phyloP scores from a whole-genome alignment of 2,329 filamentous ascomycete genomes.

The Fusarium ambrosium region DNA sequence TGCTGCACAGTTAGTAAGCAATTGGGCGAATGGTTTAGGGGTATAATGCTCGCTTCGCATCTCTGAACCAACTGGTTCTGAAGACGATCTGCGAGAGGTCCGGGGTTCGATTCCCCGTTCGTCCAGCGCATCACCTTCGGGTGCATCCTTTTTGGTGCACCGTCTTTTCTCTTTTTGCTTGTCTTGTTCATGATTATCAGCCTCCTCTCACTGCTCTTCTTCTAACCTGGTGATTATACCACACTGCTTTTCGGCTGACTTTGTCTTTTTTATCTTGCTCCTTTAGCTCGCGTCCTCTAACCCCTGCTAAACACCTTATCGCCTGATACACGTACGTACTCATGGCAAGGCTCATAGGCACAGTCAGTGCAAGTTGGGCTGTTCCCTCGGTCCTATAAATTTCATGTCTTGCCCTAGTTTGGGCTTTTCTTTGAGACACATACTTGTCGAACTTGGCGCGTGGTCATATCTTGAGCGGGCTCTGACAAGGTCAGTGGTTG shows the following conservation, averaged over 20 bases:
- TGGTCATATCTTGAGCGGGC: background rate
- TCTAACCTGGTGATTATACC: background rate
- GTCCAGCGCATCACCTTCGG: background rate
- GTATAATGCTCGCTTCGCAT: slow-evolving; percentile 7
- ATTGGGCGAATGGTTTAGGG: background rate
- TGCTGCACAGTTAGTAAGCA: background rate
- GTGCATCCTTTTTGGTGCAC: background rate
- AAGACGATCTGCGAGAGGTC: slow-evolving; percentile 3
- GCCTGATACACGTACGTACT: no score
- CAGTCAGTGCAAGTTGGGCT: background rate
- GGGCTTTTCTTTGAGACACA: no score
- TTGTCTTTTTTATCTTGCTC: background rate
- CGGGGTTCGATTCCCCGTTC: slow-evolving; percentile 6
- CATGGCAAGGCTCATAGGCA: background rate
- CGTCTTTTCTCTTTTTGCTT: background rate
- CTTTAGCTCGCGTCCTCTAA: background rate
- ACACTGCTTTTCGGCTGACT: background rate
- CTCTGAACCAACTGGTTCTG: background rate
- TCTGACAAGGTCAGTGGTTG: background rate
- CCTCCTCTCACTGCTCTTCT: background rate
- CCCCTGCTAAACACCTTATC: background rate
- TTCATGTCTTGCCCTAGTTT: background rate
- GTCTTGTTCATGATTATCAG: background rate
- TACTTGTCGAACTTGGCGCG: background rate
- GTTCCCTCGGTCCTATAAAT: background rate